Evolutionary conservation across 2,329 filamentous ascomycete genomes (phyloP).

Genomic region (Hyphodiscus sp.): DNA sequence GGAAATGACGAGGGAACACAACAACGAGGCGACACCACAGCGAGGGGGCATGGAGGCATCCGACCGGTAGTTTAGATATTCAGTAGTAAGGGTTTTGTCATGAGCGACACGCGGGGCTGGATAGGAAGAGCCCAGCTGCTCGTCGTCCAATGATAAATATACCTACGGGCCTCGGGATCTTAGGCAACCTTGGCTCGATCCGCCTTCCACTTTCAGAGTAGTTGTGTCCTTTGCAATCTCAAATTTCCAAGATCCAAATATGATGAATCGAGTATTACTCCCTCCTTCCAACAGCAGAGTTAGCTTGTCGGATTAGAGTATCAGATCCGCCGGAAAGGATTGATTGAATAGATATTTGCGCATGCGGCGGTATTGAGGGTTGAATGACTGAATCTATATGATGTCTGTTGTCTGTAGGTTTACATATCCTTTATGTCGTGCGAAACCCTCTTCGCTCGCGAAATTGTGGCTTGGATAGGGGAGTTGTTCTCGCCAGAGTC

Average conservation of each 20-base stretch:
- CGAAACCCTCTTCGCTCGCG: too few relatives aligned
- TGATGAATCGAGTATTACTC: not conserved
- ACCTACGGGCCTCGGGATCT: not conserved
- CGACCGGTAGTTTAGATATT: not conserved
- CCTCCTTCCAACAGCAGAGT: not conserved
- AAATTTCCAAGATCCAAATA: not conserved
- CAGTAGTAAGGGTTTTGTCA: not conserved
- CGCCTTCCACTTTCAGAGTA: not conserved
- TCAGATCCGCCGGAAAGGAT: too few relatives aligned
- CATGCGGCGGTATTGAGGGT: too few relatives aligned
- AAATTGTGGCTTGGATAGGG: not conserved
- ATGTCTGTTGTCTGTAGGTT: too few relatives aligned
- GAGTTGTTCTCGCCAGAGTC: not conserved
- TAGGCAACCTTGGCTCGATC: not conserved
- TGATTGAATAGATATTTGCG: too few relatives aligned
- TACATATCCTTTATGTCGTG: too few relatives aligned
- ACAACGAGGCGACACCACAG: too few relatives aligned
- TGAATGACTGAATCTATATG: too few relatives aligned
- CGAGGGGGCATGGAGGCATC: not conserved
- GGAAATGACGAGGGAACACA: not conserved
- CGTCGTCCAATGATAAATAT: not conserved
- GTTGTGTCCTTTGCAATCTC: not conserved
- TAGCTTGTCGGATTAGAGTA: too few relatives aligned
- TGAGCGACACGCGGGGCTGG: not conserved
- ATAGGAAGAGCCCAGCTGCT: not conserved